Conservation (phyloP, 2,329 filamentous ascomycete genomes). For the Botrytis medusae region DNA sequence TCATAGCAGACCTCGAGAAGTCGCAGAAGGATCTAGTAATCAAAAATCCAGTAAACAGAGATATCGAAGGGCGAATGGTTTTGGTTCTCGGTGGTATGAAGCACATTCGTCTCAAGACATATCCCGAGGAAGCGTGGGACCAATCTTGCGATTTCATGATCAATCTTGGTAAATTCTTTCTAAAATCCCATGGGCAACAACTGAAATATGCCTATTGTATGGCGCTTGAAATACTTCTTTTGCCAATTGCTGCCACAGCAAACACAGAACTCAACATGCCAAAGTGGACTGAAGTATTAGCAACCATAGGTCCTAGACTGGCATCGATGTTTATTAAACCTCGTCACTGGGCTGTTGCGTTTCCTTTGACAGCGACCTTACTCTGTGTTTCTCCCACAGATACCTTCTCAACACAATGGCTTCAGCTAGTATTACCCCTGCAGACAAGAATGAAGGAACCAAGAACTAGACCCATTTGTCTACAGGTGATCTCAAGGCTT, state of each 20-base stretch:
- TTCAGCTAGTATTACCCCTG: conserved; percentile 73
- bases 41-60: conserved; percentile 66
- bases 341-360: conserved; percentile 86
- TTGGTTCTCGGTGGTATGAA: conserved; percentile 90
- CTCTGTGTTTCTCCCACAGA: conserved; percentile 87
- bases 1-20: conserved; percentile 75
- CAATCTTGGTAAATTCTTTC: conserved; percentile 77
- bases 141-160: conserved; percentile 88
- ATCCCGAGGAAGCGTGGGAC: conserved; percentile 74
- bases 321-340: conserved; percentile 87
- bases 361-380: conserved; percentile 82
- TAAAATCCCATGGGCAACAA: conserved; percentile 79
- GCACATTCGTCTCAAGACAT: conserved; percentile 74
- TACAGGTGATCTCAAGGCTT: conserved; percentile 86
- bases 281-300: conserved; percentile 85
- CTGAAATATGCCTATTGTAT: conserved; percentile 96
- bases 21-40: conserved; percentile 73
- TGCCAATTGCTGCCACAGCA: conserved; percentile 82
- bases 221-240: conserved; percentile 79
- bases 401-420: conserved; percentile 81
- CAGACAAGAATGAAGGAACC: conserved; percentile 85
- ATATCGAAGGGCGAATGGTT: conserved; percentile 79
- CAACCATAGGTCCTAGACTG: conserved; percentile 74
- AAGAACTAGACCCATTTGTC: conserved; percentile 70
- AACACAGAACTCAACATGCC: conserved; percentile 73